Base-by-base conservation (phyloP, 805 yeast genomes). In the Yarrowia porcina region DNA sequence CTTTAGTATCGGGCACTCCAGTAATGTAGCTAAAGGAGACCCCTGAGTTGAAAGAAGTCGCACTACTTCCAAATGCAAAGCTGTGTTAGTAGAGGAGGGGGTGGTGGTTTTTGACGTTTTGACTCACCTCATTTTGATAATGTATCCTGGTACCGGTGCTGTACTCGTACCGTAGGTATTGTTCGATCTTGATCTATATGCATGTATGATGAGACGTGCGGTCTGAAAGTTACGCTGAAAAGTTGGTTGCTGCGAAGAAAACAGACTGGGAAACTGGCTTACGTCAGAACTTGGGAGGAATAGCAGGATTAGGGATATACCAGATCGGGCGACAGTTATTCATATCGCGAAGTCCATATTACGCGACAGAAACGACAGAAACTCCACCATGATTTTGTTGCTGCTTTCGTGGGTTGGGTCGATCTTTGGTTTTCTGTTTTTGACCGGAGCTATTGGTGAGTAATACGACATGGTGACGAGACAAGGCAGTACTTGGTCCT, bases 11-110 rank as follows among this genome's bases (percentile, higher is more conserved):
- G 0, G 96, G 96, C 5, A 86, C 73, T 3, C 94, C 96, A 13
- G 88, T 84, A 65, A 90, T 81, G 72, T 89, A 91, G 70, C 86
- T 86, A 62, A 90, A 73, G 1, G 96, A 83, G 0, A 88, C 85
- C 4, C 54, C 63, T 8, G 63, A 30, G 61, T 41, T 56, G 47
- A 56, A 56, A 11, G 49, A 27, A 17, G 59, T 36, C n/a, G 23
- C 59, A 12, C 39, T 33, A n/a, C 30, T 49, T 32, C 59, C 59
- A 36, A 52, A 52, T 52, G 59, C 59, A 52, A 52, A 52, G 12
- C 59, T 52, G 44, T 2, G 56, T 49, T 49, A 49, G 56, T 15
- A 0, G 39, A 12, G 30, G 2, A 0, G 39, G 17, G 30, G 2
- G 5, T 4, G 4, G 9, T n/a, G n/a, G n/a, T n/a, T n/a, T n/a